Conservation (phyloP, 345 rosid genomes). For the Conringia planisiliqua region DNA sequence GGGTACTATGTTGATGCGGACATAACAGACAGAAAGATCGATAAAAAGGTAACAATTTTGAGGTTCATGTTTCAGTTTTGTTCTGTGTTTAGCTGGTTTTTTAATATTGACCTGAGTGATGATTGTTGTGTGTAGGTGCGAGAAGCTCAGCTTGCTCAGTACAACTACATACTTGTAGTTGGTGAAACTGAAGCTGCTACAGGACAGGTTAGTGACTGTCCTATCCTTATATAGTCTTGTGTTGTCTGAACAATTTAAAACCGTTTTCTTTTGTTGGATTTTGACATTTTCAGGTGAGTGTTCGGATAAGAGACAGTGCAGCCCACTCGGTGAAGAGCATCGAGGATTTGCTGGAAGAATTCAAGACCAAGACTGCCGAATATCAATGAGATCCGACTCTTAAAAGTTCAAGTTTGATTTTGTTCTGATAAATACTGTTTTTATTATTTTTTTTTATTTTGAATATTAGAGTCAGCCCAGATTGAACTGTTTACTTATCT, state of each 20-base stretch:
- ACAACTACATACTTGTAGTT: constrained; percentile 90
- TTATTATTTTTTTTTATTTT: no score
- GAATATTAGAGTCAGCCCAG: background rate
- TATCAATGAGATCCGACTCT: constrained; percentile 43
- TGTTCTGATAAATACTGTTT: background rate
- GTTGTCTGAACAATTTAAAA: background rate
- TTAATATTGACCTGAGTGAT: constrained; percentile 14
- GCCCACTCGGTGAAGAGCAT: constrained; percentile 63
- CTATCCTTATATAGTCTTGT: background rate
- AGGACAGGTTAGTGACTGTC: constrained; percentile 58
- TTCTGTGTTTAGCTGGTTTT: constrained; percentile 1
- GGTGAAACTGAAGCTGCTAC: constrained; percentile 79
- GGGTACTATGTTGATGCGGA: constrained; percentile 84
- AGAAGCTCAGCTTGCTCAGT: constrained; percentile 94
- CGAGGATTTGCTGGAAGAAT: constrained; percentile 53
- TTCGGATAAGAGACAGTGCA: constrained; percentile 64
- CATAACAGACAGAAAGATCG: constrained; percentile 73
- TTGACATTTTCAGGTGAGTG: constrained; percentile 60
- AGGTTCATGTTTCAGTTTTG: background rate
- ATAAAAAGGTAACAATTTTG: constrained; percentile 63
- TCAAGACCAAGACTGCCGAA: constrained; percentile 50
- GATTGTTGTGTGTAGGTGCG: constrained; percentile 53
- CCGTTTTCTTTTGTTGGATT: background rate
- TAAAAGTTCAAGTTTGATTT: background rate
- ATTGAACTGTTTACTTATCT: background rate